Evolutionary conservation across 805 yeast species (phyloP).

Genomic region (Candida lessepsii): DNA sequence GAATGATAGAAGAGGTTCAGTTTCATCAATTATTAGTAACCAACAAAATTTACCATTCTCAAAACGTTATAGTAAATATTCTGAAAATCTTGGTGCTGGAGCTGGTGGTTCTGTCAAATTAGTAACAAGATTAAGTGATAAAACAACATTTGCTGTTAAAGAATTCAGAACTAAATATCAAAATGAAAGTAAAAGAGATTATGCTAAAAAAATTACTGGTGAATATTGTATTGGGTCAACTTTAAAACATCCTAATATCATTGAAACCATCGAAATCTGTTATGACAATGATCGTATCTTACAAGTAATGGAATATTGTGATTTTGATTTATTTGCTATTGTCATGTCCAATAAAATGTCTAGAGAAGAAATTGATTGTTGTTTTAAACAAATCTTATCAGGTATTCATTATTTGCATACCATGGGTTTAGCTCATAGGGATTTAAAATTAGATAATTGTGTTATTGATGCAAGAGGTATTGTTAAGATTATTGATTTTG

Average conservation of each 20-base stretch:
- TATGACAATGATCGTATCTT: constrained; percentile 68
- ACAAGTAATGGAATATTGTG: constrained; percentile 95
- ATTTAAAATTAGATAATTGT: constrained; percentile 79
- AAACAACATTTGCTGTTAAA: constrained; percentile 76
- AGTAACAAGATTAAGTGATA: constrained; percentile 65
- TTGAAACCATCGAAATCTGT: constrained; percentile 74
- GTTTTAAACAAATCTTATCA: constrained; percentile 67
- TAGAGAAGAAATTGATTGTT: constrained; percentile 78
- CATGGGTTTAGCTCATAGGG: constrained; percentile 80
- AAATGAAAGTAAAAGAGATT: constrained; percentile 70
- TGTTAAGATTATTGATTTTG: constrained; percentile 77
- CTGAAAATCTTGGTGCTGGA: constrained; percentile 77
- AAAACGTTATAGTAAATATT: constrained; percentile 67
- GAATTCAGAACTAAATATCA: constrained; percentile 74
- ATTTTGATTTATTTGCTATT: constrained; percentile 80
- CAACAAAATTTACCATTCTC: constrained; percentile 30
- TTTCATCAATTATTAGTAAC: constrained; percentile 25
- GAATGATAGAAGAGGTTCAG: constrained; percentile 38
- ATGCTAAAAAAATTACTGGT: constrained; percentile 85
- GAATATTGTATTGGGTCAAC: constrained; percentile 86
- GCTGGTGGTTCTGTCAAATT: constrained; percentile 87
- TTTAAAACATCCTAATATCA: constrained; percentile 76
- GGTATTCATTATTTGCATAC: constrained; percentile 76
- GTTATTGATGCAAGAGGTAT: constrained; percentile 74
- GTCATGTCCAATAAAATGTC: constrained; percentile 86